Conservation (phyloP, 768 basidiomycete species). For the Amanita exitialis region DNA sequence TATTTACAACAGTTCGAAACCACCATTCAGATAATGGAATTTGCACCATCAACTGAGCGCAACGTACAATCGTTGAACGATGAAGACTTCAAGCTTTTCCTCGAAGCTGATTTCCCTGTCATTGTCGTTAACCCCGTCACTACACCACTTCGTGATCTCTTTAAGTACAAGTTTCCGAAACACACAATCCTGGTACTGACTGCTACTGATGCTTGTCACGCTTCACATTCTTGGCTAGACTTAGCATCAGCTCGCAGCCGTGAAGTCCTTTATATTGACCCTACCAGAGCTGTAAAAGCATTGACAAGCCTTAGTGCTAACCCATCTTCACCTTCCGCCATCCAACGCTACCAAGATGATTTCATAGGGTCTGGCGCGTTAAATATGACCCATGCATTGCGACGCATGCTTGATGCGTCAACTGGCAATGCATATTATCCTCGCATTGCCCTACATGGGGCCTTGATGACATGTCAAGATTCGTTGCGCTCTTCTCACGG, state of each 20-base stretch:
- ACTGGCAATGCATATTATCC: constrained; percentile 18
- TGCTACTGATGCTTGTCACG: constrained; percentile 6
- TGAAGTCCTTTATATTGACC: constrained; percentile 42
- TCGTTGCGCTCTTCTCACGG: constrained; percentile 19
- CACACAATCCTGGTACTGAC: constrained; percentile 4
- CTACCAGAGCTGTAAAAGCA: constrained; percentile 46
- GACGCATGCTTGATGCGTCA: constrained; percentile 10
- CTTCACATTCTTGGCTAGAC: neutral
- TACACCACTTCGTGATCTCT: constrained; percentile 25
- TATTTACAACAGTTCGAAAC: constrained; percentile 44
- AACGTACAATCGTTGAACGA: neutral
- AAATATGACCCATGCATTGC: constrained; percentile 31
- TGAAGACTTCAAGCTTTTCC: constrained; percentile 16
- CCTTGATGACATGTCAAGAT: constrained; percentile 25
- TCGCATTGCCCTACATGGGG: constrained; percentile 26
- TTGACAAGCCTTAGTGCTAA: constrained; percentile 36
- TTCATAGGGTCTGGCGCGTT: constrained; percentile 52
- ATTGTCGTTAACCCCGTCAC: constrained; percentile 53
- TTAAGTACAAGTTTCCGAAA: constrained; percentile 16
- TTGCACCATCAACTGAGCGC: constrained; percentile 4
- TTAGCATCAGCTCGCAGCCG: constrained; percentile 10
- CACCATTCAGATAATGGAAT: constrained; percentile 39
- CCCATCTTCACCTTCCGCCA: constrained; percentile 33
- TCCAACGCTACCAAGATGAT: constrained; percentile 59
- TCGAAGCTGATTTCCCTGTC: constrained; percentile 52